Base-by-base conservation (phyloP, 1,284 basidiomycete genomes). In the Marasmius fiardii region DNA sequence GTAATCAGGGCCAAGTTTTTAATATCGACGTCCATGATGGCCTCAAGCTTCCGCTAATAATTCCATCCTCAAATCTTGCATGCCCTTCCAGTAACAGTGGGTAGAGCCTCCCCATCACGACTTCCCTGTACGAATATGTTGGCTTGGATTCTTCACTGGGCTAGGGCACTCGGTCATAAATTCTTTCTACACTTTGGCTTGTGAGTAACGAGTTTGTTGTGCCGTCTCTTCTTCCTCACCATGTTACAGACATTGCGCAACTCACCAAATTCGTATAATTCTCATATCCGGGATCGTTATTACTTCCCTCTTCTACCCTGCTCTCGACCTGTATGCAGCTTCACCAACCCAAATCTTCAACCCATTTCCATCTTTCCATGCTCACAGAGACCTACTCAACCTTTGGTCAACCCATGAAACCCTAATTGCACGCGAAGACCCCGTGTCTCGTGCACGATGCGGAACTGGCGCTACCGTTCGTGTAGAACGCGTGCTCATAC, bases 211-310 rank as follows among this genome's bases (percentile, higher is more conserved):
- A 35, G 5, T 2, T 58, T 50, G 26, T 52, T 54, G 52, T 41
- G 52, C 41, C 47, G 41, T 57, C 56, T 53, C 61, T 37, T 54
- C 58, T 54, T 55, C 31, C 41, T 26, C 28, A 35, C 54, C 6
- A 1, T 35, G 24, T 49, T 55, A 26, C 64, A 92, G 90, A 55
- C 90, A 92, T 67, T 92, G 90, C 64, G 90, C 91, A 59, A 91
- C 88, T 4, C 91, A 93, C 68, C 93, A 97, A 76, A 95, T 96
- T 54, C 87, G 94, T 52, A 90, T 97, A 34, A 89, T 99, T 64
- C 82, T 99, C 59, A 88, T 97, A 58, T 96, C 93, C 55, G 90
- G 91, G 57, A 81, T 98, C 58, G 92, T 98, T 65, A 98, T 99
- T 74, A 96, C 95, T 47, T 94, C 92, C 41, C 85, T 99, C 51